Conservation (phyloP, 2,329 filamentous ascomycete genomes). For the Fusarium fujikuroi region DNA sequence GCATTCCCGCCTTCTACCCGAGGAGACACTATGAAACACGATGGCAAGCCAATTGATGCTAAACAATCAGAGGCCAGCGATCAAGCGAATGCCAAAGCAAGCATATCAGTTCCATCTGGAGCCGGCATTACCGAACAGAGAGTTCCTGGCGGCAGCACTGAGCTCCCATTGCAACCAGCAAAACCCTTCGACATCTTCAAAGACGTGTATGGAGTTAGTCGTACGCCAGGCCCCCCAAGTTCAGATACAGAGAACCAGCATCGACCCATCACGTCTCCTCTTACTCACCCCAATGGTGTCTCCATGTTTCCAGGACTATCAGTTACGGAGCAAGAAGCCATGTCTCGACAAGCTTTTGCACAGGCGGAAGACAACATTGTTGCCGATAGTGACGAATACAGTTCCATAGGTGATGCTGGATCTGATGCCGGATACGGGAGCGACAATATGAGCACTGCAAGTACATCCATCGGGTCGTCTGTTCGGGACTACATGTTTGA, state of each 20-base stretch:
- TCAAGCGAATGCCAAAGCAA: neutral
- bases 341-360: slow-evolving; percentile 50
- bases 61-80: neutral
- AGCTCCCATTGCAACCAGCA: neutral
- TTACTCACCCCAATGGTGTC: slow-evolving; percentile 53
- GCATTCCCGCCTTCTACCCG: slow-evolving; percentile 15
- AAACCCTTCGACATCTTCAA: slow-evolving; percentile 5
- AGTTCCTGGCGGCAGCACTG: neutral
- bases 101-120: neutral
- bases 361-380: slow-evolving; percentile 52
- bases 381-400: slow-evolving; percentile 48
- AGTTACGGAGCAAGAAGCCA: slow-evolving; percentile 48
- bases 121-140: neutral
- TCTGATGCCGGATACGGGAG: slow-evolving; percentile 54
- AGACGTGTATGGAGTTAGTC: slow-evolving; percentile 3
- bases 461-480: slow-evolving; percentile 53
- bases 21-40: slow-evolving; percentile 5
- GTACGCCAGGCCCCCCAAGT: neutral
- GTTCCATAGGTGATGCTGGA: slow-evolving; percentile 28
- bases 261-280: slow-evolving; percentile 40
- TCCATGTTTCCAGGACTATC: slow-evolving; percentile 52
- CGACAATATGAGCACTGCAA: slow-evolving; percentile 50
- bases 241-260: neutral
- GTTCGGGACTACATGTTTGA: slow-evolving; percentile 64
- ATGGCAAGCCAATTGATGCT: neutral